Evolutionary conservation across 805 yeast species (phyloP).

Genomic region (Brettanomyces bruxellensis): DNA sequence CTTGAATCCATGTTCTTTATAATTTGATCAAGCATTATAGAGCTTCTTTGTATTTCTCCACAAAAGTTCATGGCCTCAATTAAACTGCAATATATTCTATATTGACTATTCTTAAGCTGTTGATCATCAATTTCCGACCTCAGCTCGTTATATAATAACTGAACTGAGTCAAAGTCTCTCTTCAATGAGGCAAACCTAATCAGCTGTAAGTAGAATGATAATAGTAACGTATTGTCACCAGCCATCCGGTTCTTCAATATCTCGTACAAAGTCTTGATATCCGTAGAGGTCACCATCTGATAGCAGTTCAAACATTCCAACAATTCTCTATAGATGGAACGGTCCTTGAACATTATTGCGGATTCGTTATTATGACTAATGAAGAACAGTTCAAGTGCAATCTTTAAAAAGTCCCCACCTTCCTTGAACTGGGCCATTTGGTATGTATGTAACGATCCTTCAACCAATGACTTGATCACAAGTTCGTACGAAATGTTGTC

Average conservation of each 20-base stretch:
- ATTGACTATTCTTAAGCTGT: constrained; percentile 25
- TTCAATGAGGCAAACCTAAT: constrained; percentile 30
- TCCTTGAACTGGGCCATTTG: constrained; percentile 27
- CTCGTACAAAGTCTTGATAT: constrained; percentile 10
- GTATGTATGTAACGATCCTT: constrained; percentile 36
- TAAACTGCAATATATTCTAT: constrained; percentile 40
- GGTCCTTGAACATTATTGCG: constrained; percentile 9
- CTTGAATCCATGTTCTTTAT: constrained; percentile 22
- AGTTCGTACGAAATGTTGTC: constrained; percentile 43
- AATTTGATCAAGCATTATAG: constrained; percentile 48
- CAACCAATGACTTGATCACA: constrained; percentile 40
- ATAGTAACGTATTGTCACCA: constrained; percentile 1
- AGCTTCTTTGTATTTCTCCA: constrained; percentile 40
- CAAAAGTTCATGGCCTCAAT: constrained; percentile 45
- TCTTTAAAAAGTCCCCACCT: constrained; percentile 39
- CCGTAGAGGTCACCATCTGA: constrained; percentile 13
- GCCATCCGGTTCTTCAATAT: constrained; percentile 9
- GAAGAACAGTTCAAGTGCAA: constrained; percentile 37
- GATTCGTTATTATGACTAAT: constrained; percentile 18
- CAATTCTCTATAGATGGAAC: constrained; percentile 13
- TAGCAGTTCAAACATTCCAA: constrained; percentile 19
- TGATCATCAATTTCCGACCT: constrained; percentile 5
- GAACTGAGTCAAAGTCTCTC: constrained; percentile 30
- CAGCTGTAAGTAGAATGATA: constrained; percentile 29
- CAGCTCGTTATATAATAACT: constrained; percentile 27